Conservation (phyloP, 1,139 yeast species). For the Suhomyces bribrorum region DNA sequence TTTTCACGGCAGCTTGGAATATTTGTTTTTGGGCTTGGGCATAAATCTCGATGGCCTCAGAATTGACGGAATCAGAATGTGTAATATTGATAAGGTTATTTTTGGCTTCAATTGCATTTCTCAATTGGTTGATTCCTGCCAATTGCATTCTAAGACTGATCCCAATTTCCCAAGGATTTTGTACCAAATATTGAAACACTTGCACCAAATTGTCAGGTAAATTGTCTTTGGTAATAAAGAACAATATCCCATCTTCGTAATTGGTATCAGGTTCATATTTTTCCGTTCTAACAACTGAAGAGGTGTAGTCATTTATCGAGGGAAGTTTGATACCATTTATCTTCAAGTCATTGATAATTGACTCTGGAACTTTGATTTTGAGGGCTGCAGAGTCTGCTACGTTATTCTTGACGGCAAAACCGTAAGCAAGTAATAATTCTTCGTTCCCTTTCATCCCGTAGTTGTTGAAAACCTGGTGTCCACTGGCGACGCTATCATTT, state of each 20-base stretch:
- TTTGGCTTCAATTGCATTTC: slow-evolving; percentile 52
- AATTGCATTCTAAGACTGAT: slow-evolving; percentile 54
- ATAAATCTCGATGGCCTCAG: slow-evolving; percentile 17
- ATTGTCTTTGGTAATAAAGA: slow-evolving; percentile 37
- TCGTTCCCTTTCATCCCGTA: slow-evolving; percentile 88
- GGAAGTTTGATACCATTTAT: slow-evolving; percentile 49
- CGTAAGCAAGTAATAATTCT: slow-evolving; percentile 65
- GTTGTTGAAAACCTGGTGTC: slow-evolving; percentile 66
- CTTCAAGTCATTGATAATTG: slow-evolving; percentile 34
- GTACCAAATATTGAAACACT: slow-evolving; percentile 54
- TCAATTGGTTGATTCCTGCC: slow-evolving; percentile 60
- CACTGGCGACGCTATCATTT: slow-evolving; percentile 24
- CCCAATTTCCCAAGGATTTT: slow-evolving; percentile 41
- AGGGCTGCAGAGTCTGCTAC: slow-evolving; percentile 63
- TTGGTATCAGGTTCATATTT: slow-evolving; percentile 14
- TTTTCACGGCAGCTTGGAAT: slow-evolving; percentile 47
- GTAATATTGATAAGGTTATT: slow-evolving; percentile 25
- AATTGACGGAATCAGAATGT: slow-evolving; percentile 28
- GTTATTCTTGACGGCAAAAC: slow-evolving; percentile 67
- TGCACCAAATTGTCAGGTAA: slow-evolving; percentile 50
- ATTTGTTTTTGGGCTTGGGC: slow-evolving; percentile 48
- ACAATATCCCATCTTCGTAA: slow-evolving; percentile 42
- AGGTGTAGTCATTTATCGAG: slow-evolving; percentile 47
- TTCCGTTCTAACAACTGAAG: slow-evolving; percentile 29
- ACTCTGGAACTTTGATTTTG: slow-evolving; percentile 50